A percentile compares a stretch with the other conserved stretches of the same genome.
phyloP scores from a whole-genome alignment of 2,329 filamentous ascomycete genomes.

The Phaeosphaeriaceae sp. region DNA sequence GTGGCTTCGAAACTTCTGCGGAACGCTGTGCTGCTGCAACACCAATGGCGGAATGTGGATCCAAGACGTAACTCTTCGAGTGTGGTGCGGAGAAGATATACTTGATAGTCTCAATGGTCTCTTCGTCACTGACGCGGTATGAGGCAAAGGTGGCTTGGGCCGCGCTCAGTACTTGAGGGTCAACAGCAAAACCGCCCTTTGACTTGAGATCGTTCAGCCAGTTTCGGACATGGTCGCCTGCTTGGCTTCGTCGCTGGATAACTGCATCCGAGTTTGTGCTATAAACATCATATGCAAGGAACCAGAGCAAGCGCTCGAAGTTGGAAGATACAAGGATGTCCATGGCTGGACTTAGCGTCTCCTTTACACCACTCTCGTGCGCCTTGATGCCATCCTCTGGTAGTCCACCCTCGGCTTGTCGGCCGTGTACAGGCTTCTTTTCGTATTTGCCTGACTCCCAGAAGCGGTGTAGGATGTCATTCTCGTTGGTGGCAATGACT shows the following conservation, averaged over 20 bases:
- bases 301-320: slow-evolving; percentile 96
- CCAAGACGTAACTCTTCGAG: slow-evolving; percentile 73
- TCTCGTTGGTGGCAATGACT: slow-evolving; percentile 93
- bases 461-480: slow-evolving; percentile 95
- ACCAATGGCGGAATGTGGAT: slow-evolving; percentile 91
- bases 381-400: slow-evolving; percentile 64
- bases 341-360: slow-evolving; percentile 95
- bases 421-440: slow-evolving; percentile 72
- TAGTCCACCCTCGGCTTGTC: slow-evolving; percentile 62
- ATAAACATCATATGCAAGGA: slow-evolving; percentile 70
- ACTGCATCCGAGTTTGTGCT: slow-evolving; percentile 48
- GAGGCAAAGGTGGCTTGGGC: slow-evolving; percentile 81
- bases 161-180: slow-evolving; percentile 71
- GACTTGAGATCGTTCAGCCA: slow-evolving; percentile 85
- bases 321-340: slow-evolving; percentile 96
- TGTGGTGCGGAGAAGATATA: slow-evolving; percentile 57
- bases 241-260: slow-evolving; percentile 56
- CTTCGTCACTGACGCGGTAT: slow-evolving; percentile 68
- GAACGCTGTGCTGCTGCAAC: slow-evolving; percentile 77
- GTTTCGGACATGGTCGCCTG: slow-evolving; percentile 73
- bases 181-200: slow-evolving; percentile 82
- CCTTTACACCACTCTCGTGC: slow-evolving; percentile 77
- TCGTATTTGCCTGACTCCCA: slow-evolving; percentile 90
- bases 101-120: slow-evolving; percentile 57
- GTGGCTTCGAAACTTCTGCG: slow-evolving; percentile 58